Evolutionary conservation across 2,329 filamentous ascomycete genomes (phyloP), one percentile per base, ranked within the genome.

Genomic region (Coniochaeta prunicola): DNA sequence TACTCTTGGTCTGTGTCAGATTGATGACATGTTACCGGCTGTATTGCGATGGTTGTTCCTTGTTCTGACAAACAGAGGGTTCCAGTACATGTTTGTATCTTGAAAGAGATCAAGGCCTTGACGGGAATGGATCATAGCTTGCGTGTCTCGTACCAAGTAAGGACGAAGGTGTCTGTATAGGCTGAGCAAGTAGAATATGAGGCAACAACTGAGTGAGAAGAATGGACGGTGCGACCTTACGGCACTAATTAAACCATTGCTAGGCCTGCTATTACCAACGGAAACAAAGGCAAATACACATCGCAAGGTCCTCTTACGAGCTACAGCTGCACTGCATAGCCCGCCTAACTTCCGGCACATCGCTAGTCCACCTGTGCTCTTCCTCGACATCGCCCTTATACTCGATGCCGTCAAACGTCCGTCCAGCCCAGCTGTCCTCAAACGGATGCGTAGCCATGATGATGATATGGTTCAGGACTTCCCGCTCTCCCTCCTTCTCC

Each of bases 301-400:
- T 53, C 26, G 13, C 48, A 19, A 28, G 26, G 5, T 6, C 6
- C 12, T 17, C 53, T 64, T 78, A 96, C 26, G 93, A 97, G 71
- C 91, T 96, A 74, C 94, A 99, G 70, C 91, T 96, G 72, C 94
- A 97, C 77, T 97, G 93, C 83, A 96, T 86, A 34, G 89, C 90
- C 64, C 91, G 83, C 73, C 87, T 85, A 53, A 80, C 80, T 69
- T 82, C 85, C 0, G 93, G 93, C 58, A 96, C 91, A 74, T 97
- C 92, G 2, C 90, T 88, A 65, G 87, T 91, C 78, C 91, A 96
- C 62, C 92, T 80, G 65, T 87, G 80, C 71, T 96, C 93, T 69
- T 96, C 90, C 17, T 85, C 84, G 57, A 75, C 76, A 63, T 94
- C 78, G 59, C 84, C 82, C 59, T 77, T 64, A 77, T 82, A 78